These are phyloP conservation scores for Fonsecaea pedrosoi DNA, from an alignment of 2,329 filamentous ascomycete genomes.

Conservation along the genomic window DNA sequence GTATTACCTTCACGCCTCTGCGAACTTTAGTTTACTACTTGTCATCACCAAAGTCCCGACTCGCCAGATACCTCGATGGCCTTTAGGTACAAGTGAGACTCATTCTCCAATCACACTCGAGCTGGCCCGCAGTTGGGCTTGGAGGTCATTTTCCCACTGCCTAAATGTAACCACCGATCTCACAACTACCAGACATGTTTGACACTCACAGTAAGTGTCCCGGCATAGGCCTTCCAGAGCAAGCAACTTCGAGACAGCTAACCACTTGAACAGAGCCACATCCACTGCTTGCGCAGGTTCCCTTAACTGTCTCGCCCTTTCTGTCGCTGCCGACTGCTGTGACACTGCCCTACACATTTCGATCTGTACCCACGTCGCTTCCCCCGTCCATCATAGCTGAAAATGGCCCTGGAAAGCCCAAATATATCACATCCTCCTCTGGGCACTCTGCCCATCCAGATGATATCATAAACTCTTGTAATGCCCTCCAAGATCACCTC, in stretches of 20 bases:
- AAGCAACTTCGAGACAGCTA: constrained; percentile 12
- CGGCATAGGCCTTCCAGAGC: too few species aligned
- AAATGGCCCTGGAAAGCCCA: constrained; percentile 59
- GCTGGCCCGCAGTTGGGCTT: not conserved
- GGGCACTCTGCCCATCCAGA: constrained; percentile 86
- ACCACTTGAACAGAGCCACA: constrained; percentile 68
- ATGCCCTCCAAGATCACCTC: constrained; percentile 77
- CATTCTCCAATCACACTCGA: not conserved
- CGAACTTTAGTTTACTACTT: not conserved
- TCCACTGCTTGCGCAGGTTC: constrained; percentile 87
- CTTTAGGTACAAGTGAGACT: not conserved
- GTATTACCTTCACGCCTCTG: not conserved
- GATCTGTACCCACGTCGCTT: constrained; percentile 82
- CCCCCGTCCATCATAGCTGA: constrained; percentile 71
- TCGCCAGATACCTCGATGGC: constrained; percentile 5
- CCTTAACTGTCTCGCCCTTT: constrained; percentile 92
- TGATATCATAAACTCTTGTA: constrained; percentile 82
- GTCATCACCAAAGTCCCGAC: constrained; percentile 5
- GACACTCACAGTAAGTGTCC: constrained; percentile 52
- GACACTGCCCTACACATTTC: constrained; percentile 95
- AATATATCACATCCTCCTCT: constrained; percentile 78
- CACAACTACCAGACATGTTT: constrained; percentile 46
- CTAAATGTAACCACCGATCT: not conserved
- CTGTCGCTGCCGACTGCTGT: constrained; percentile 86
- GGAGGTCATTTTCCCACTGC: not conserved